Evolutionary conservation across 495 filamentous ascomycete species (phyloP).

Genomic region (Aspergillus asperescens): DNA sequence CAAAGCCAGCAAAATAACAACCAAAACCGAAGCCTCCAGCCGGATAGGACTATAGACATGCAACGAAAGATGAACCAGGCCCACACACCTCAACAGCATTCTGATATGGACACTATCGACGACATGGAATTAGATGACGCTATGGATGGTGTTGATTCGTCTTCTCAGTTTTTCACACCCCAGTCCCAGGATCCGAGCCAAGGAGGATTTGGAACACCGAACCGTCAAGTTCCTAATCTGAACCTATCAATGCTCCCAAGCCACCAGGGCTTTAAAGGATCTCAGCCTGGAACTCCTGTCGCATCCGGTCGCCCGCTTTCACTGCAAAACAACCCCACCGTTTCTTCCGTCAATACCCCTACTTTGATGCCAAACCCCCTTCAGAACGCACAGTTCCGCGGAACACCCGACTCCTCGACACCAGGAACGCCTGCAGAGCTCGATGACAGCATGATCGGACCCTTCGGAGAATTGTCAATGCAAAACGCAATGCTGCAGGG

Average conservation of each 20-base stretch:
- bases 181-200: conserved; percentile 50
- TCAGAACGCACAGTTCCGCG: conserved; percentile 57
- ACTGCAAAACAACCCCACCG: conserved; percentile 90
- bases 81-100: conserved; percentile 37
- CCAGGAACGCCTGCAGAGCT: conserved; percentile 67
- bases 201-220: conserved; percentile 68
- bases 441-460: conserved; percentile 54
- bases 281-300: conserved; percentile 81
- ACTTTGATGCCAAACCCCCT: conserved; percentile 67
- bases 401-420: conserved; percentile 68
- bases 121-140: conserved; percentile 97
- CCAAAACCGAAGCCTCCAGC: conserved; percentile 36
- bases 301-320: conserved; percentile 56
- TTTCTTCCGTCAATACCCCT: conserved; percentile 96
- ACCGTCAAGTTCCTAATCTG: conserved; percentile 58
- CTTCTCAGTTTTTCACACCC: conserved; percentile 54
- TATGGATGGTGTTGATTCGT: conserved; percentile 57
- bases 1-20: conserved; percentile 48
- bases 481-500: conserved; percentile 53
- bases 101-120: conserved; percentile 80
- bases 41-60: conserved; percentile 39
- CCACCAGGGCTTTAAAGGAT: conserved; percentile 77
- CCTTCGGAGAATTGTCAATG: conserved; percentile 49
- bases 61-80: conserved; percentile 43
- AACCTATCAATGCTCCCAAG: conserved; percentile 65